Evolutionary conservation across 306 rosid genomes (phyloP), one percentile per base, ranked within the genome.

Genomic region (Fragaria nilgerrensis): DNA sequence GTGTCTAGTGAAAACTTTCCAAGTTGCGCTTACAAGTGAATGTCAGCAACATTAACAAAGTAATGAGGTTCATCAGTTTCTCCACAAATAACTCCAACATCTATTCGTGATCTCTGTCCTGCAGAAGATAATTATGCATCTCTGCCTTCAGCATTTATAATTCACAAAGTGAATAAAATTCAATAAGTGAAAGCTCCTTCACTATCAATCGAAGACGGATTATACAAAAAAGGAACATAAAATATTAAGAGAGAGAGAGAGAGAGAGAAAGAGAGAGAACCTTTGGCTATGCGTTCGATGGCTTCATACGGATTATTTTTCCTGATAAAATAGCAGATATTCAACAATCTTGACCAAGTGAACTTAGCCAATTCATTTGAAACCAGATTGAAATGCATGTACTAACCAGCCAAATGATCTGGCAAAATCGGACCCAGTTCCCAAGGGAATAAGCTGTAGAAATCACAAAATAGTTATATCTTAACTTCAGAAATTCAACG

Each of bases 391-490:
- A 62, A 66, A 62, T 59, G 78, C 75, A 74, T 77, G 50, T 78
- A 83, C 90, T 82, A 70, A 95, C 99, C 99, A 92, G 67, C 92
- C 90, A 80, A 90, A 91, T 76, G 97, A 83, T 85, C 93, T 83
- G 59, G 97, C 96, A 77, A 95, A 95, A 78, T 95, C 99, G 11
- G 97, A 92, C 63, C 97, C 99, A 49, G 99, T 95, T 56, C 99
- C 99, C 65, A 95, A 77, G 74, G 99, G 99, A 61, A 95, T 92
- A 62, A 95, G 87, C 99, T 95, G 91, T 81, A 89, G 29, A 86
- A 85, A 76, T 77, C 68, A 83, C 48, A 81, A 70, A 75, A 80
- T 32, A 59, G 72, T 86, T 65, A 79, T 22, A 64, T 61, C 55
- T 55, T 75, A 43, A 36, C 78, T 65, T 15, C 74, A 70, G 69